Conservation (phyloP, 106 monocot species). For the Triglochin maritima region DNA sequence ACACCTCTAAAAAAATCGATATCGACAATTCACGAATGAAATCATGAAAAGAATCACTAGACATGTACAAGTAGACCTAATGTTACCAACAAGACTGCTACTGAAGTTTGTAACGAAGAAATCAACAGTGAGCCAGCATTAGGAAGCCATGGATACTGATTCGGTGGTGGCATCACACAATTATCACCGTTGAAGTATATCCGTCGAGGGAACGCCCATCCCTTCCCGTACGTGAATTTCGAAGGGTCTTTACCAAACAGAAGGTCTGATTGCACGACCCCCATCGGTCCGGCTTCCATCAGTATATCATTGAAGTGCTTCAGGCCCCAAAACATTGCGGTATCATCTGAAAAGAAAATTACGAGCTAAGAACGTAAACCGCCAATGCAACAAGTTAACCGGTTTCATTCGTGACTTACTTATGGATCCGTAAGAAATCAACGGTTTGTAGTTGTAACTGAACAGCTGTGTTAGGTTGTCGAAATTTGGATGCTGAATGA, state of each 20-base stretch:
- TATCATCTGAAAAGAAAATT: constrained; percentile 12
- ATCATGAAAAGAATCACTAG: background rate
- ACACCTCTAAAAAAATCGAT: too few relatives aligned
- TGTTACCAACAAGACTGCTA: background rate
- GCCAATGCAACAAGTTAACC: background rate
- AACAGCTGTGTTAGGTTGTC: constrained; percentile 38
- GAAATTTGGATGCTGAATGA: constrained; percentile 55
- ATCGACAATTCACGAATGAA: too few relatives aligned
- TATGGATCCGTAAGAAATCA: constrained; percentile 35
- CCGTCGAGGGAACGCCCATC: constrained; percentile 15
- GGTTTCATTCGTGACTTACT: constrained; percentile 21
- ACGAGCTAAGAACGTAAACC: background rate
- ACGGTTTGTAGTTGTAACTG: constrained; percentile 54
- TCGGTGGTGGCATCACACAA: constrained; percentile 12
- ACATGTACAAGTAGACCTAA: background rate
- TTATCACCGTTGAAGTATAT: constrained; percentile 20
- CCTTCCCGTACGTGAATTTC: constrained; percentile 12
- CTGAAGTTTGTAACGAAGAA: background rate
- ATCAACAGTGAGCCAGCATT: background rate
- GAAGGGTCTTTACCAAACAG: constrained; percentile 8
- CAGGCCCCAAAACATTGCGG: constrained; percentile 12
- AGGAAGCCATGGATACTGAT: constrained; percentile 17
- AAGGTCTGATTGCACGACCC: constrained; percentile 17
- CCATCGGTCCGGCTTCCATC: constrained; percentile 18
- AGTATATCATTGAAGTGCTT: constrained; percentile 22